Conservation (phyloP, 345 rosid genomes). For the Iberis pinnata region DNA sequence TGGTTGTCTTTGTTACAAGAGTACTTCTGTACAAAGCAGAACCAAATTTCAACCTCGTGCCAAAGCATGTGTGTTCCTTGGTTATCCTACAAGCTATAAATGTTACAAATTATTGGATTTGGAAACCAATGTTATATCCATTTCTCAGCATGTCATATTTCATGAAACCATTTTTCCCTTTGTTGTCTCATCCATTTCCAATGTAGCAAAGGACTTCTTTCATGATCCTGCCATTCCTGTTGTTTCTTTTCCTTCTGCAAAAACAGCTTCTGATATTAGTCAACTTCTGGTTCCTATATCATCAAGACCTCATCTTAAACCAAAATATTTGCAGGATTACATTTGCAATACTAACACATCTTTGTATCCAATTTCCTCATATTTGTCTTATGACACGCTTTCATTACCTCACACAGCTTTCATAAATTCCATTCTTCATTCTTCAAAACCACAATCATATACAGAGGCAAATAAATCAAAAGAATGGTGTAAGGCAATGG, state of each 20-base stretch:
- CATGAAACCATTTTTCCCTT: not conserved
- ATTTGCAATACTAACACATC: not conserved
- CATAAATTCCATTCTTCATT: not conserved
- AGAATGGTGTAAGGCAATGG: not conserved
- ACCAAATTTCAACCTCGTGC: not conserved
- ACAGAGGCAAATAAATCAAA: not conserved
- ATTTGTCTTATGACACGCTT: not conserved
- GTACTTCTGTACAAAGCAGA: not conserved
- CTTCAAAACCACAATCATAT: not conserved
- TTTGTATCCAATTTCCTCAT: not conserved
- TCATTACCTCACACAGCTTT: not conserved
- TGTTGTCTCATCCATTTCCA: not conserved
- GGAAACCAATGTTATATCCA: not conserved
- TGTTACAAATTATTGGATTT: not conserved
- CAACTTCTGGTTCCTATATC: not conserved
- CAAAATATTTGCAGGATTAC: not conserved
- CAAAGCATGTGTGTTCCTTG: not conserved
- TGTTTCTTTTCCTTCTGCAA: not conserved
- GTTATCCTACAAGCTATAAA: not conserved
- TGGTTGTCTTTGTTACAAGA: not conserved
- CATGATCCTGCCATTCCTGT: not conserved
- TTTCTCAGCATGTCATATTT: not conserved
- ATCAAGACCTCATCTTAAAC: not conserved
- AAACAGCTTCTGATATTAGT: not conserved
- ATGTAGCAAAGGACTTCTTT: not conserved